These are phyloP conservation scores for Cotoneaster glaucophyllus DNA, from an alignment of 306 rosid genomes.

Conservation along the genomic window DNA sequence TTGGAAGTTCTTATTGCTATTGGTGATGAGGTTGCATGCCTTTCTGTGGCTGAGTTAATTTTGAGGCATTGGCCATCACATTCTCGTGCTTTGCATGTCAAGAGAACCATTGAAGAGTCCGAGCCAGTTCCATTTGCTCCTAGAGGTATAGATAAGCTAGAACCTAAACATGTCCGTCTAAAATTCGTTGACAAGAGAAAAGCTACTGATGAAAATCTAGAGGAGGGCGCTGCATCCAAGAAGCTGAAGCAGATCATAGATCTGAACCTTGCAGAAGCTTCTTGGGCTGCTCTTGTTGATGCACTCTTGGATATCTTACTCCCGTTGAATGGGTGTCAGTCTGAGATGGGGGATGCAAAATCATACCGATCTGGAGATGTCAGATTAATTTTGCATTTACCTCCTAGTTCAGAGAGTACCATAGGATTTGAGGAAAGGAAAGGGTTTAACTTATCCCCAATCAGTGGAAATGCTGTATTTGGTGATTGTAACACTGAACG, in stretches of 20 bases:
- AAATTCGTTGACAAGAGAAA: constrained; percentile 82
- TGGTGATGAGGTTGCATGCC: constrained; percentile 97
- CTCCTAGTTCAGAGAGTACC: constrained; percentile 48
- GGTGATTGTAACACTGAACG: constrained; percentile 47
- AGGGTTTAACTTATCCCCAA: constrained; percentile 20
- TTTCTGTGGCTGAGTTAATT: constrained; percentile 81
- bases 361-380: constrained; percentile 57
- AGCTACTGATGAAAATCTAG: constrained; percentile 43
- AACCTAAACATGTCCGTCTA: constrained; percentile 84
- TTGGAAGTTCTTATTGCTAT: constrained; percentile 97
- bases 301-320: constrained; percentile 59
- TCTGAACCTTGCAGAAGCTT: constrained; percentile 56
- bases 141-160: constrained; percentile 92
- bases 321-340: constrained; percentile 33
- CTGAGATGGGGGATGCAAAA: constrained; percentile 33
- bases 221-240: constrained; percentile 50
- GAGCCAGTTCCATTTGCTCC: constrained; percentile 84
- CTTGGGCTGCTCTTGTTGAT: constrained; percentile 80
- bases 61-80: constrained; percentile 99
- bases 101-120: constrained; percentile 68
- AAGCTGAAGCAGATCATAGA: constrained; percentile 70
- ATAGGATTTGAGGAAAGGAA: constrained; percentile 40
- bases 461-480: constrained; percentile 27
- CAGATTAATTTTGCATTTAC: constrained; percentile 47
- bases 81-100: constrained; percentile 85